Percentiles rank a stretch among this genome's conserved stretches.
Evolutionary conservation across 371 early-diverging fungal genomes (phyloP).

Genomic region (Enterospora canceri): DNA sequence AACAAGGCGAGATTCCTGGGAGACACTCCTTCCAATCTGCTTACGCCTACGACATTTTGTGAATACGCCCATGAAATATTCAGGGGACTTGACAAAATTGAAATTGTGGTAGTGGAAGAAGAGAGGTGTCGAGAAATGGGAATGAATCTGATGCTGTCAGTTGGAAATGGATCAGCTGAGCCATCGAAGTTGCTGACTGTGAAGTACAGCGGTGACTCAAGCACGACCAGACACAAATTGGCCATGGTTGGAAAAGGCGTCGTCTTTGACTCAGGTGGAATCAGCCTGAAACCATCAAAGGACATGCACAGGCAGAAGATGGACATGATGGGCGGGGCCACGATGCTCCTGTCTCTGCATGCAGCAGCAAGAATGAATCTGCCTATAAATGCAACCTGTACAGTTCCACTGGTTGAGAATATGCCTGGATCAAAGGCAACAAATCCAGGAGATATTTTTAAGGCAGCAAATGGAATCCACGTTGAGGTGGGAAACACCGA

Average conservation of each 20-base stretch:
- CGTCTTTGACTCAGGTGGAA: conserved; percentile 65
- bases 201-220: conserved; percentile 63
- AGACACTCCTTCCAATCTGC: conserved; percentile 77
- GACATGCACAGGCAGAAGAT: conserved; percentile 68
- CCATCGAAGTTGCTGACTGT: conserved; percentile 73
- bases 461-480: conserved; percentile 65
- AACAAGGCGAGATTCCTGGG: conserved; percentile 75
- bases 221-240: conserved; percentile 57
- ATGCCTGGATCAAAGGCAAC: conserved; percentile 65
- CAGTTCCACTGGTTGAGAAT: conserved; percentile 66
- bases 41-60: conserved; percentile 75
- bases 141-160: conserved; percentile 78
- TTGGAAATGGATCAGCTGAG: conserved; percentile 70
- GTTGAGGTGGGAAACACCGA: conserved; percentile 72
- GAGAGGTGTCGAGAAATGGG: conserved; percentile 66
- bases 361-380: conserved; percentile 61
- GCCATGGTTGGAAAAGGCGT: conserved; percentile 72
- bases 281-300: conserved; percentile 65
- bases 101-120: conserved; percentile 64
- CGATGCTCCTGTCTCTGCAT: conserved; percentile 62
- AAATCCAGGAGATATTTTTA: conserved; percentile 70
- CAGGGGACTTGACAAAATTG: conserved; percentile 59
- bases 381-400: conserved; percentile 62
- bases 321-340: conserved; percentile 73
- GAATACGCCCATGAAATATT: conserved; percentile 57